A percentile compares a stretch with the other conserved stretches of the same genome.
phyloP scores from a whole-genome alignment of 2,329 filamentous ascomycete species.

The Hymenotorrendiella dingleyae region DNA sequence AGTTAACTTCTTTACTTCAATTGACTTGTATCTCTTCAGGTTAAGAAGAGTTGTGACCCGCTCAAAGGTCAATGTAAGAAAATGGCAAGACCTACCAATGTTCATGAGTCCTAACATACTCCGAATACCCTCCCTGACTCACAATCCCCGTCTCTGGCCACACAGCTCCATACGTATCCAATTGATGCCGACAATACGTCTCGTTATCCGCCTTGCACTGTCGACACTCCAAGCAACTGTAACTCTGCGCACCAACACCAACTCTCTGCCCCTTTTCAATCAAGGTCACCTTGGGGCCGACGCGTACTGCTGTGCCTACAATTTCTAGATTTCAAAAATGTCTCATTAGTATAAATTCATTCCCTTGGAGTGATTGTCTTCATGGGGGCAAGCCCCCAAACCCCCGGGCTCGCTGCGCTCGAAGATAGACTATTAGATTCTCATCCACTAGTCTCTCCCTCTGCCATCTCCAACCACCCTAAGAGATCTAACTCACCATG shows the following conservation, averaged over 20 bases:
- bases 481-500: conserved; percentile 32
- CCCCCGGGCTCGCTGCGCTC: no score
- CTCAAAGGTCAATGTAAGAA: no score
- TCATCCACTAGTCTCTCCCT: no score
- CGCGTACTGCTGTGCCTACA: conserved; percentile 60
- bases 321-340: conserved; percentile 49
- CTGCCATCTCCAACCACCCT: no score
- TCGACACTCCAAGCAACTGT: conserved; percentile 47
- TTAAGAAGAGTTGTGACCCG: no score
- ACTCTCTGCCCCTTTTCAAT: conserved; percentile 48
- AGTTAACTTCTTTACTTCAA: background rate
- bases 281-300: conserved; percentile 58
- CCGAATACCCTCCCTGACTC: conserved; percentile 59
- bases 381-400: no score
- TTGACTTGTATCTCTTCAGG: no score
- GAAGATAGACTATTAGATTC: no score
- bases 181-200: conserved; percentile 46
- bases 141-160: conserved; percentile 56
- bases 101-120: conserved; percentile 68
- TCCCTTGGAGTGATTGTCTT: no score
- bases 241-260: conserved; percentile 49
- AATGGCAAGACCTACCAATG: conserved; percentile 47
- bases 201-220: conserved; percentile 50
- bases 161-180: conserved; percentile 43
- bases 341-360: no score